phyloP scores from a whole-genome alignment of 176 grass and related monocot genomes.

The Saccharum spontaneum region DNA sequence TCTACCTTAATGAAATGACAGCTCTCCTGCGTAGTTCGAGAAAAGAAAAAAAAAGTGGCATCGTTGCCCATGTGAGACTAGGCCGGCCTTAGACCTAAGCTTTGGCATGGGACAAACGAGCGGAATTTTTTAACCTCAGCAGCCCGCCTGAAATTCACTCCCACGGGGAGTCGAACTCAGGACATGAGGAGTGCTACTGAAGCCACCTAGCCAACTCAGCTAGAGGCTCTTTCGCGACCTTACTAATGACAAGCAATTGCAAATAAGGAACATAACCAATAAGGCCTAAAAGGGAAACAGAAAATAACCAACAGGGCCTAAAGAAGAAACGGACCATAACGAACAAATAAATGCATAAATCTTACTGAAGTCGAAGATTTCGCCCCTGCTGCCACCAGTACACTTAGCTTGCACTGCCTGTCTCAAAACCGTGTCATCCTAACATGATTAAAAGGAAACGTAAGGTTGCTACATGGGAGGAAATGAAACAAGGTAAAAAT shows the following conservation, averaged over 20 bases:
- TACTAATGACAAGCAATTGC: slow-evolving; percentile 3
- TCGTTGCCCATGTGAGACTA: too few relatives aligned
- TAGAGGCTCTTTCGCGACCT: not conserved
- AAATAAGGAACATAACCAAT: not conserved
- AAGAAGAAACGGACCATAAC: not conserved
- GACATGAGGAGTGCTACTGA: not conserved
- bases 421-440: slow-evolving; percentile 11
- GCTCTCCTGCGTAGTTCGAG: too few relatives aligned
- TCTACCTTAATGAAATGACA: too few relatives aligned
- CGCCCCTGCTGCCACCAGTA: not conserved
- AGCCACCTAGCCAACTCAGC: not conserved
- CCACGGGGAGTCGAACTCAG: not conserved
- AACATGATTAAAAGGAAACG: slow-evolving; percentile 4
- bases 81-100: too few relatives aligned
- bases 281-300: not conserved
- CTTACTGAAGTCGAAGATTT: slow-evolving; percentile 31
- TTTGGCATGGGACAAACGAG: too few relatives aligned
- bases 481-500: slow-evolving; percentile 14
- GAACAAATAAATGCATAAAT: slow-evolving; percentile 22
- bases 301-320: not conserved
- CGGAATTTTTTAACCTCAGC: not conserved
- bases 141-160: not conserved
- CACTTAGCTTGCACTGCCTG: not conserved
- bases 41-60: too few relatives aligned
- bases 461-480: not conserved